Evolutionary conservation across 2,329 filamentous ascomycete genomes (phyloP).

Genomic region (Aspergillus sclerotialis): DNA sequence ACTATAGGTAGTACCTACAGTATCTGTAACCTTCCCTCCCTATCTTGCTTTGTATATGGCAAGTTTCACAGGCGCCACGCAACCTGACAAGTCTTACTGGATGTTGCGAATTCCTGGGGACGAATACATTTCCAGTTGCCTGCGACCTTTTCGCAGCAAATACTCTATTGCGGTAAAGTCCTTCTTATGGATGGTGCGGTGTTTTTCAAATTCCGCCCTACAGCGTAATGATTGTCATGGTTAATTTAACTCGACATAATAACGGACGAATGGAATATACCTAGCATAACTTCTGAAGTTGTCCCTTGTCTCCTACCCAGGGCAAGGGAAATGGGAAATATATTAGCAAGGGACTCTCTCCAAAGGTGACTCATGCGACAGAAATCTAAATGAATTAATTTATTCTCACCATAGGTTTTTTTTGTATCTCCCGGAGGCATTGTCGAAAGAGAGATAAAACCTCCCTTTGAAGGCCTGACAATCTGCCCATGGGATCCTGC

Average conservation of each 20-base stretch:
- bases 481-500: conserved; percentile 31
- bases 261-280: too few species aligned
- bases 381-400: too few species aligned
- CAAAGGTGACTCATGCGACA: too few species aligned
- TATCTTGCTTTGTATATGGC: too few species aligned
- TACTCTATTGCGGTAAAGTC: conserved; percentile 85
- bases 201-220: conserved; percentile 70
- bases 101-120: conserved; percentile 75
- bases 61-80: too few species aligned
- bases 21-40: too few species aligned
- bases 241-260: too few species aligned
- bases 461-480: conserved; percentile 86
- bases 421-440: conserved; percentile 72
- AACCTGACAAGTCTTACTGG: too few species aligned
- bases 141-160: conserved; percentile 69
- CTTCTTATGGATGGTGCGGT: conserved; percentile 64
- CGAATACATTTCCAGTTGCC: conserved; percentile 77
- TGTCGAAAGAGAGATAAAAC: conserved; percentile 79
- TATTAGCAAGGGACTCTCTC: conserved; percentile 1
- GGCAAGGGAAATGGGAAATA: background rate
- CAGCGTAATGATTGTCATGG: conserved; percentile 4
- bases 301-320: conserved; percentile 29
- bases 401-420: conserved; percentile 64
- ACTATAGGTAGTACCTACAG: too few species aligned
- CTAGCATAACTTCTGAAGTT: conserved; percentile 38